phyloP scores from a whole-genome alignment of 2,329 filamentous ascomycete genomes.

The Xylariaceae sp. region DNA sequence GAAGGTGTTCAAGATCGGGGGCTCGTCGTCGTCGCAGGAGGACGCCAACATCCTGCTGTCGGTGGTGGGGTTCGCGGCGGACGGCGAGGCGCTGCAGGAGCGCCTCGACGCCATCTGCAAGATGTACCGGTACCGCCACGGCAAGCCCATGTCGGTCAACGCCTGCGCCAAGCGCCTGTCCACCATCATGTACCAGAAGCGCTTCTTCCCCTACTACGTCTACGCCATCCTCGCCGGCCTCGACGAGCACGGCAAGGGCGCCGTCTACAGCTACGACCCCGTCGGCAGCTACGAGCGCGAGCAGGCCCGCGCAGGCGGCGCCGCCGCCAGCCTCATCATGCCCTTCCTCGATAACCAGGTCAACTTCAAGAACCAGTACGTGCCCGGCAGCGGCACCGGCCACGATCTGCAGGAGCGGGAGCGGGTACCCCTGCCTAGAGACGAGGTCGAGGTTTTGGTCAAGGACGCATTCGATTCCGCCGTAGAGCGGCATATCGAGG shows the following conservation, averaged over 20 bases:
- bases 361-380: slow-evolving; percentile 99
- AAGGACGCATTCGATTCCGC: slow-evolving; percentile 98
- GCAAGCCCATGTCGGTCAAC: slow-evolving; percentile 92
- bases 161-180: slow-evolving; percentile 94
- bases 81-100: slow-evolving; percentile 92
- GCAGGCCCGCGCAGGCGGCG: slow-evolving; percentile 91
- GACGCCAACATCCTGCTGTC: slow-evolving; percentile 87
- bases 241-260: slow-evolving; percentile 92
- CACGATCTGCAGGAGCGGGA: slow-evolving; percentile 76
- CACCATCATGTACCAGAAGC: slow-evolving; percentile 94
- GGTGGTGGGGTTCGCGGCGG: slow-evolving; percentile 93
- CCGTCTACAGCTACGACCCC: slow-evolving; percentile 96
- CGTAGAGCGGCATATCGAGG: slow-evolving; percentile 98
- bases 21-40: slow-evolving; percentile 81
- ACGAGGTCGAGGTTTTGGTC: slow-evolving; percentile 82
- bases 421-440: slow-evolving; percentile 68
- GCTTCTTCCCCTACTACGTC: slow-evolving; percentile 99
- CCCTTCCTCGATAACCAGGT: slow-evolving; percentile 99
- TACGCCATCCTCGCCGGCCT: slow-evolving; percentile 91
- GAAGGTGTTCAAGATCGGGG: slow-evolving; percentile 97
- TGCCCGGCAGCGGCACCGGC: slow-evolving; percentile 81
- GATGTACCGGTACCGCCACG: slow-evolving; percentile 98
- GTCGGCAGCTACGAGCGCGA: slow-evolving; percentile 98
- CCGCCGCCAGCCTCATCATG: slow-evolving; percentile 94
- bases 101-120: slow-evolving; percentile 93